A percentile compares a stretch with the other conserved stretches of the same genome.
Evolutionary conservation across 257 asterid genomes (phyloP).

Genomic region (Craterostigma plantagineum): DNA sequence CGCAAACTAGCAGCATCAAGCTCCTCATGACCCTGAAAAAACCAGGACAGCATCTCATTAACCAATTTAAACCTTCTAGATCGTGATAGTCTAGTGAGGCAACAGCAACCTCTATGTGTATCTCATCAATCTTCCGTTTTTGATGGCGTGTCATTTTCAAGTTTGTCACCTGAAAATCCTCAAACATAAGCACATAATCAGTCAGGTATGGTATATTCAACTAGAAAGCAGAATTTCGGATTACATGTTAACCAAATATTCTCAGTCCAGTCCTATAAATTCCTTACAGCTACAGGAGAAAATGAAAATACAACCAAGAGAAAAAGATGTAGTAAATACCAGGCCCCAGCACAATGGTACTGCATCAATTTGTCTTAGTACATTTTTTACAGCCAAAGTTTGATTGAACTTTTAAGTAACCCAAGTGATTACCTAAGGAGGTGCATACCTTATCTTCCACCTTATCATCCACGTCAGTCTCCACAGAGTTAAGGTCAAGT

Average conservation of each 20-base stretch:
- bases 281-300: not conserved
- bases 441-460: conserved; percentile 81
- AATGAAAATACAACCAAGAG: too few relatives aligned
- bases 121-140: conserved; percentile 95
- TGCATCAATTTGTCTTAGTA: too few relatives aligned
- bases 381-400: too few relatives aligned
- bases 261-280: not conserved
- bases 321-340: too few relatives aligned
- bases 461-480: conserved; percentile 88
- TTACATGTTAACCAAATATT: too few relatives aligned
- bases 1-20: conserved; percentile 99
- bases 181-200: conserved; percentile 12
- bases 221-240: not conserved
- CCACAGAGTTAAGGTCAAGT: conserved; percentile 87
- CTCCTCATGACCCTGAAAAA: conserved; percentile 82
- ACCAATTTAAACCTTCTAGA: conserved; percentile 5
- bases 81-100: not conserved
- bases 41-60: conserved; percentile 6
- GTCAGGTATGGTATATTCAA: conserved; percentile 2
- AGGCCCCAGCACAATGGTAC: too few relatives aligned
- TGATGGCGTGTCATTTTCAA: conserved; percentile 97
- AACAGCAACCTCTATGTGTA: conserved; percentile 68
- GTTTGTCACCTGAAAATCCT: conserved; percentile 72
- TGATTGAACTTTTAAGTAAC: not conserved
- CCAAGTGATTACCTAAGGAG: conserved; percentile 4